Evolutionary conservation across 2,329 filamentous ascomycete species (phyloP), one percentile per base, ranked within the genome.

Genomic region (Epichloe festucae): DNA sequence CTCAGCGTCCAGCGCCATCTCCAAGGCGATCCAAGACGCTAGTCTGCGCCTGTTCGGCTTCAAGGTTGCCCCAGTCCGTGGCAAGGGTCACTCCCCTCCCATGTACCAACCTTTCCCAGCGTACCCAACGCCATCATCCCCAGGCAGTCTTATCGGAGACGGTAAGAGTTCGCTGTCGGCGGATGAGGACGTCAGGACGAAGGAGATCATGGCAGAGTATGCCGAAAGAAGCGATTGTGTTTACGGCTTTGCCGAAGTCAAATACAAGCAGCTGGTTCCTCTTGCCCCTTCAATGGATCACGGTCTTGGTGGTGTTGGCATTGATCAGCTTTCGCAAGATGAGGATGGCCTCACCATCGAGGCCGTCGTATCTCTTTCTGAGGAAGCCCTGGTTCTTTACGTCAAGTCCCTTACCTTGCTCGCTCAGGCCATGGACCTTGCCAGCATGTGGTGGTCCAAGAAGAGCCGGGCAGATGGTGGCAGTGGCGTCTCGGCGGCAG

Each of bases 191-290:
- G 74, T 77, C 15, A 81, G 79, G 56, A 82, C 87, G 41, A 82
- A 91, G 2, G 85, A 89, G 61, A 78, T 81, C 44, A 89, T 97
- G 52, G 91, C 98, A 65, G 90, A 97, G 60, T 85, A 88, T 57
- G 93, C 93, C 2, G 93, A 89, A 35, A 79, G 90, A 40, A 96
- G 90, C 63, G 90, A 98, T 65, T 93, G 96, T 45, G 90, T 98
- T 3, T 98, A 90, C 65, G 90, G 91, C 3, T 97, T 98, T 67
- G 93, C 93, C 5, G 91, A 98, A 69, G 91, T 98, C 63, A 98
- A 98, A 68, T 96, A 94, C 69, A 93, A 94, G 67, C 93, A 98
- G 67, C 77, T 98, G n/a, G 81, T 96, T 48, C 93, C 93, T 3
- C 72, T 93, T 44, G 82, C 88, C 1, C 93, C 91, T 1, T 91